A percentile compares a stretch with the other conserved stretches of the same genome.
phyloP scores from a whole-genome alignment of 2,329 filamentous ascomycete species.

The Cytospora paraplurivora region DNA sequence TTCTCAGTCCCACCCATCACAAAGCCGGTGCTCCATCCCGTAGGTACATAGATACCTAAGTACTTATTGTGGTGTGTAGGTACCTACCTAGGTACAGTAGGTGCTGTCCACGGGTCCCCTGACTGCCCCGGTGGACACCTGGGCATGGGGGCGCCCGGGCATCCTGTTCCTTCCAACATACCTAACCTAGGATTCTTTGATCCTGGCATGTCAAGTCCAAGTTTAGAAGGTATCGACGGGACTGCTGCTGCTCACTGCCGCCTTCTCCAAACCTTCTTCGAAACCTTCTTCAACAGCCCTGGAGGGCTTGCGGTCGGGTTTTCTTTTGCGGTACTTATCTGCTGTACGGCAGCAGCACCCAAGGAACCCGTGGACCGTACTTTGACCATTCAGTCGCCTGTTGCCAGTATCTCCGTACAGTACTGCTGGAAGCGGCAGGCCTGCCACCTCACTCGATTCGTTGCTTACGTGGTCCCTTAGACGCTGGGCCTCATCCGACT shows the following conservation, averaged over 20 bases:
- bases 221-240: conserved; percentile 13
- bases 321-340: background rate
- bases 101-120: too few species aligned
- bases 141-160: background rate
- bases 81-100: too few species aligned
- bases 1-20: background rate
- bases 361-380: background rate
- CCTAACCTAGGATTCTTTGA: conserved; percentile 3
- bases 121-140: background rate
- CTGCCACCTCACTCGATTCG: conserved; percentile 19
- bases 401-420: background rate
- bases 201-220: conserved; percentile 4
- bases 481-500: conserved; percentile 11
- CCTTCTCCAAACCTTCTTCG: background rate
- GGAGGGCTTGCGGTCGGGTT: too few species aligned
- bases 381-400: background rate
- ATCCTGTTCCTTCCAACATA: background rate
- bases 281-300: background rate
- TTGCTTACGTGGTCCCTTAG: conserved; percentile 16
- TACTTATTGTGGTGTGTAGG: too few species aligned
- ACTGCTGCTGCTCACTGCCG: background rate
- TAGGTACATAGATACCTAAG: background rate
- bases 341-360: background rate
- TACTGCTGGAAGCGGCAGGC: conserved; percentile 3
- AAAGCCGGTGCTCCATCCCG: background rate